phyloP scores from a whole-genome alignment of 768 basidiomycete species.

The Collybia mongolica region DNA sequence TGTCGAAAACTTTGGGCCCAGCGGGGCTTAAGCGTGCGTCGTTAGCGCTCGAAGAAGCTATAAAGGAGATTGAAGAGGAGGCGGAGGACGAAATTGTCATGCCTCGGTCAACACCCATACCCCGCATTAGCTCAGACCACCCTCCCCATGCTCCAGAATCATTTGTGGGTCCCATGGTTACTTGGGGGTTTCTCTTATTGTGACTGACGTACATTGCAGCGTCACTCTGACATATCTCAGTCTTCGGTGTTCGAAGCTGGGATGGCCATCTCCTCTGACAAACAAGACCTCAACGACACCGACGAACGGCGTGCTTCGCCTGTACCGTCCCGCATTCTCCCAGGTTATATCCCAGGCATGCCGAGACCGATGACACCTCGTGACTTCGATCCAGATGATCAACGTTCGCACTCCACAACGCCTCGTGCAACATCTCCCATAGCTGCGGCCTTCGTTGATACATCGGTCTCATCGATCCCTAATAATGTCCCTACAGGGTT shows the following conservation, averaged over 20 bases:
- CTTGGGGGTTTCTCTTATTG: background rate
- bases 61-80: conserved; percentile 77
- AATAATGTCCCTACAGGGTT: conserved; percentile 34
- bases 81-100: conserved; percentile 76
- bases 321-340: conserved; percentile 59
- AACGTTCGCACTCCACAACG: conserved; percentile 69
- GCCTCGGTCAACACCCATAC: conserved; percentile 57
- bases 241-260: conserved; percentile 54
- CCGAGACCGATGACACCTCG: conserved; percentile 90
- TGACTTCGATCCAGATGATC: conserved; percentile 71
- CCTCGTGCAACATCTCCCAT: conserved; percentile 76
- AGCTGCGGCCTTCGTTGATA: conserved; percentile 28
- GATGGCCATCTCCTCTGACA: conserved; percentile 72
- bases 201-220: conserved; percentile 18
- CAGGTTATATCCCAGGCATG: conserved; percentile 91
- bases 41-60: conserved; percentile 70
- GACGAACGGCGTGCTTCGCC: conserved; percentile 60
- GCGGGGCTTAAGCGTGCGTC: conserved; percentile 63
- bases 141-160: conserved; percentile 20
- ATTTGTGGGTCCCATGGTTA: conserved; percentile 24
- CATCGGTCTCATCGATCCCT: conserved; percentile 31
- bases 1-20: conserved; percentile 50
- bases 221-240: conserved; percentile 32
- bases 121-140: conserved; percentile 36
- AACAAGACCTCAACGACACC: conserved; percentile 42